These are phyloP conservation scores for Phytophthora melonis DNA, from an alignment of 352 stramenopile genomes.

Conservation along the genomic window DNA sequence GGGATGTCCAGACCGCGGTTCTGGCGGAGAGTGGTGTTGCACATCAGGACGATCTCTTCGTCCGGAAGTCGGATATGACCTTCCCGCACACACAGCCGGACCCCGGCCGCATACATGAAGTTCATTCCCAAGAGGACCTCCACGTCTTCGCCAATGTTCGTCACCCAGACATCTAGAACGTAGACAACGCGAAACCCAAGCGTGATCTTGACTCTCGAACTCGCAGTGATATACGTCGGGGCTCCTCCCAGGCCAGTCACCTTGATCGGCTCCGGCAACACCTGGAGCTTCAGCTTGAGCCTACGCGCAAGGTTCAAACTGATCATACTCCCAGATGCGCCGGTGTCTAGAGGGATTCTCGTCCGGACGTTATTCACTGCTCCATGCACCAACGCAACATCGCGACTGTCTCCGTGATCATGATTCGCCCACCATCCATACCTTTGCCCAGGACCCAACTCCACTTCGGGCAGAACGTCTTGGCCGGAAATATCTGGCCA, in stretches of 20 bases:
- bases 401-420: background rate
- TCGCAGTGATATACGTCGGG: slow-evolving; percentile 1
- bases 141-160: slow-evolving; percentile 31
- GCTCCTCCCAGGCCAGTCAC: background rate
- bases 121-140: slow-evolving; percentile 38
- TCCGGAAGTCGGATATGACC: background rate
- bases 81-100: slow-evolving; percentile 10
- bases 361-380: background rate
- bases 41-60: slow-evolving; percentile 4
- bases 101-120: slow-evolving; percentile 37
- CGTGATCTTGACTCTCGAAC: background rate
- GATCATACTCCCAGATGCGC: background rate
- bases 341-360: background rate
- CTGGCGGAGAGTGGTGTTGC: background rate
- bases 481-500: background rate
- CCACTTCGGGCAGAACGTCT: background rate
- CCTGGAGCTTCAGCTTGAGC: slow-evolving; percentile 2
- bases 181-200: background rate
- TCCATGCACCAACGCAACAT: background rate
- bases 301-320: slow-evolving; percentile 9
- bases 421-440: slow-evolving; percentile 6
- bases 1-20: background rate
- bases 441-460: background rate
- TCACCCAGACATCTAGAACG: slow-evolving; percentile 17
- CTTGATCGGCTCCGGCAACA: slow-evolving; percentile 2